Conservation (phyloP, 169 alveolate species). For the Eimeria maxima region DNA sequence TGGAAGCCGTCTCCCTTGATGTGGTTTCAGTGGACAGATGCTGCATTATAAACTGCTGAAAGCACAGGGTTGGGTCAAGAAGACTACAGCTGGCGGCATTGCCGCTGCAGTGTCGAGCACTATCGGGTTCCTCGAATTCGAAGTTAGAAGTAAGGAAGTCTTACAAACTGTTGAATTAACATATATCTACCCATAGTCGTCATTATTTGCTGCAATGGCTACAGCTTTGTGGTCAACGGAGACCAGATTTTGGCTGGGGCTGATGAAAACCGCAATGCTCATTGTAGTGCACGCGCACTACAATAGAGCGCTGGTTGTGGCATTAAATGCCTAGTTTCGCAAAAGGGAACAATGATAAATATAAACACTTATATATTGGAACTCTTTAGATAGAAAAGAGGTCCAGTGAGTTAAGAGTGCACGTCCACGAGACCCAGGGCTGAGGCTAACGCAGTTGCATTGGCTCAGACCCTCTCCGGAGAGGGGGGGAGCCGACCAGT, state of each 20-base stretch:
- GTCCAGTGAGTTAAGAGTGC: no score
- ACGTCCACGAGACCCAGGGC: no score
- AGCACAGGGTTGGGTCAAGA: neutral
- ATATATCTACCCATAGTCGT: neutral
- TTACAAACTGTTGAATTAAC: neutral
- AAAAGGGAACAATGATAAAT: no score
- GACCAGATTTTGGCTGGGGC: neutral
- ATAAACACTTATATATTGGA: no score
- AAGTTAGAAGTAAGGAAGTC: neutral
- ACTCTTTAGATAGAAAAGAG: no score
- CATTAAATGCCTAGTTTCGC: no score
- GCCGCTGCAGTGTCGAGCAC: neutral
- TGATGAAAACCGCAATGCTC: neutral
- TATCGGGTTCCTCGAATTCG: neutral
- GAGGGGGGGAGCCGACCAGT: no score
- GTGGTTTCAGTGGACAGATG: neutral
- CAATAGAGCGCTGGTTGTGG: no score
- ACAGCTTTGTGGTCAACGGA: neutral
- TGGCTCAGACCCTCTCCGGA: no score
- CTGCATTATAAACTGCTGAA: constrained; percentile 32
- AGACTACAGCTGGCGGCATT: constrained; percentile 16
- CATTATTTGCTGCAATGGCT: neutral
- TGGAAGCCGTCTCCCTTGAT: neutral
- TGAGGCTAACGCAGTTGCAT: no score
- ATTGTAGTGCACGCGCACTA: no score